These are phyloP conservation scores for Breviolum minutum DNA, from an alignment of 73 alveolate species.

Conservation along the genomic window DNA sequence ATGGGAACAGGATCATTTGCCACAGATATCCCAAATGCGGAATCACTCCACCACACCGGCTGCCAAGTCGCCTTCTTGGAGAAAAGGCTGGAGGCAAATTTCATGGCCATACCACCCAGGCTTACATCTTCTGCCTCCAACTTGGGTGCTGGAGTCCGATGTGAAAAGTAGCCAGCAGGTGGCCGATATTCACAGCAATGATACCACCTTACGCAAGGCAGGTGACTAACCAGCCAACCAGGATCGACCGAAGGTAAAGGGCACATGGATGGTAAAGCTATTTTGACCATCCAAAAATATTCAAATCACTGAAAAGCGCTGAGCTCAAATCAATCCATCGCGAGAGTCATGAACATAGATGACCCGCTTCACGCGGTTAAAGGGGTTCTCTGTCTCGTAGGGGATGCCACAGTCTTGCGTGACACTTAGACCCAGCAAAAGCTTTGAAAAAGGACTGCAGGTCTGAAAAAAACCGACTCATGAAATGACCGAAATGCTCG, in stretches of 20 bases:
- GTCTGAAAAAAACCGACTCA: neutral
- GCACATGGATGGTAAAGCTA: neutral
- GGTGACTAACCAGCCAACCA: neutral
- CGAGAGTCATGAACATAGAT: slow-evolving; percentile 73
- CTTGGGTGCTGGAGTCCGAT: slow-evolving; percentile 72
- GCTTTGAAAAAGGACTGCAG: neutral
- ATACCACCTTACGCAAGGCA: slow-evolving; percentile 44
- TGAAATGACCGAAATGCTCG: neutral
- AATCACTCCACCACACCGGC: too few relatives aligned
- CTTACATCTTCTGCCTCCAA: slow-evolving; percentile 65
- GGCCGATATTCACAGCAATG: slow-evolving; percentile 94
- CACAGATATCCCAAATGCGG: too few relatives aligned
- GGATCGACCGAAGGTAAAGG: neutral
- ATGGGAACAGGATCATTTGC: too few relatives aligned
- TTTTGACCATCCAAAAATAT: neutral
- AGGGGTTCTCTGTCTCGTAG: slow-evolving; percentile 90
- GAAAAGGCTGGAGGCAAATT: slow-evolving; percentile 48
- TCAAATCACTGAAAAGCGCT: neutral
- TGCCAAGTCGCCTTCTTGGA: slow-evolving; percentile 2
- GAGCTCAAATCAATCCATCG: slow-evolving; percentile 52
- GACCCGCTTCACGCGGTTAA: slow-evolving; percentile 90
- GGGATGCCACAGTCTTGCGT: slow-evolving; percentile 73
- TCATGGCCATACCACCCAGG: slow-evolving; percentile 74
- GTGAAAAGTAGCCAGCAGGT: slow-evolving; percentile 68
- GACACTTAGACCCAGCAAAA: slow-evolving; percentile 1